Evolutionary conservation across 208 protist species (phyloP).

Genomic region (Kentomonas sorsogonicus): DNA sequence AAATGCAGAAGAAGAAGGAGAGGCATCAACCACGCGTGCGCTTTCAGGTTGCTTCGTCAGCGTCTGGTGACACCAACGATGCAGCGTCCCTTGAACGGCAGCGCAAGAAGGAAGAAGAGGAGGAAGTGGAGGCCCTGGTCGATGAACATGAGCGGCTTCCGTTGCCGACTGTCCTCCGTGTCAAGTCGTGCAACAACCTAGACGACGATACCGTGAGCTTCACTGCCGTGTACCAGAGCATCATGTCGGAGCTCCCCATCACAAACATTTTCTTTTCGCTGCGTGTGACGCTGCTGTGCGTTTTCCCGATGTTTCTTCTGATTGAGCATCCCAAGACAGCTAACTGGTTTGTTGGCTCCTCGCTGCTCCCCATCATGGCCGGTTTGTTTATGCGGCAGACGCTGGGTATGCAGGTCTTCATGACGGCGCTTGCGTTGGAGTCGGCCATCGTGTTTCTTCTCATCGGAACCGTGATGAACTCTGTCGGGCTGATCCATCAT

Average conservation of each 20-base stretch:
- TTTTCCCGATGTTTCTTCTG: conserved; percentile 38
- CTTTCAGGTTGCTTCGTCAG: no score
- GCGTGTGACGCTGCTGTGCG: conserved; percentile 36
- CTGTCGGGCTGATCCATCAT: conserved; percentile 26
- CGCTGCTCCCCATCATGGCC: conserved; percentile 27
- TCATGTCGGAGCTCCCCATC: conserved; percentile 24
- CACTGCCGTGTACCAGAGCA: conserved; percentile 22
- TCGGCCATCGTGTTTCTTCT: conserved; percentile 18
- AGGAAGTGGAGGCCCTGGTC: no score
- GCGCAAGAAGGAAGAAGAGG: no score
- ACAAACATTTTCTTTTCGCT: conserved; percentile 32
- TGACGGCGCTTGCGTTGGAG: conserved; percentile 27
- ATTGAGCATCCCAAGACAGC: conserved; percentile 23
- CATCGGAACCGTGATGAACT: conserved; percentile 44
- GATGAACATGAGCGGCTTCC: no score
- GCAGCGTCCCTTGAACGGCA: no score
- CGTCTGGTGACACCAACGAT: no score
- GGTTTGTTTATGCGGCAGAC: conserved; percentile 25
- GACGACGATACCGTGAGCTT: conserved; percentile 33
- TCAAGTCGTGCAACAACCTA: conserved; percentile 22
- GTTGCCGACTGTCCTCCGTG: no score
- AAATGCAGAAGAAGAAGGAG: no score
- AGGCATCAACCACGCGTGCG: no score
- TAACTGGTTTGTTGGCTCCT: conserved; percentile 22
- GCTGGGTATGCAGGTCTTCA: conserved; percentile 34